phyloP scores from a whole-genome alignment of 345 rosid genomes.

The Arabidopsis suecica region DNA sequence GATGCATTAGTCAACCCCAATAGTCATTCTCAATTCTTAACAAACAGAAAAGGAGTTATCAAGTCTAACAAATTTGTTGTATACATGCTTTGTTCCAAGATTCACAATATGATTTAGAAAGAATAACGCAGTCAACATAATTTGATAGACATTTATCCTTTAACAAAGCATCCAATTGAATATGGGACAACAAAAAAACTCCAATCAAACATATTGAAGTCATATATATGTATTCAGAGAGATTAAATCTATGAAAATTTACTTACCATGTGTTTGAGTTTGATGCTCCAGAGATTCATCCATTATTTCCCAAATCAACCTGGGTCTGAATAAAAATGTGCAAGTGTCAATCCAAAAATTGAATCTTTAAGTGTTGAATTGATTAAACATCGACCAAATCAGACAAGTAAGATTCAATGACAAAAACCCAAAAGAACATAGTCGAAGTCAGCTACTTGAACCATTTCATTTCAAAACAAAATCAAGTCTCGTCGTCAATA shows the following conservation, averaged over 20 bases:
- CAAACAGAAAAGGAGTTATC: no score
- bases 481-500: neutral
- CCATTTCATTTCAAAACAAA: constrained; percentile 1
- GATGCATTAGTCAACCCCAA: constrained; percentile 3
- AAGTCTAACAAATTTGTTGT: neutral
- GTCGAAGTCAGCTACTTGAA: constrained; percentile 3
- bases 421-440: constrained; percentile 3
- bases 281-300: constrained; percentile 57
- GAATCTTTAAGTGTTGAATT: neutral
- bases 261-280: constrained; percentile 54
- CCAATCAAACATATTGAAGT: neutral
- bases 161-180: constrained; percentile 4
- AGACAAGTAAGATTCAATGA: neutral
- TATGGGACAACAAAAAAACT: neutral
- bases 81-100: neutral
- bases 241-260: neutral
- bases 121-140: neutral
- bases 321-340: constrained; percentile 12
- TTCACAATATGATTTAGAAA: neutral
- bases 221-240: no score
- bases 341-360: constrained; percentile 7
- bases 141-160: neutral
- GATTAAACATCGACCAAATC: constrained; percentile 8
- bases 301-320: constrained; percentile 42
- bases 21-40: constrained; percentile 13